Conservation (phyloP, 176 grass and related monocot genomes). For the Oryza officinalis region DNA sequence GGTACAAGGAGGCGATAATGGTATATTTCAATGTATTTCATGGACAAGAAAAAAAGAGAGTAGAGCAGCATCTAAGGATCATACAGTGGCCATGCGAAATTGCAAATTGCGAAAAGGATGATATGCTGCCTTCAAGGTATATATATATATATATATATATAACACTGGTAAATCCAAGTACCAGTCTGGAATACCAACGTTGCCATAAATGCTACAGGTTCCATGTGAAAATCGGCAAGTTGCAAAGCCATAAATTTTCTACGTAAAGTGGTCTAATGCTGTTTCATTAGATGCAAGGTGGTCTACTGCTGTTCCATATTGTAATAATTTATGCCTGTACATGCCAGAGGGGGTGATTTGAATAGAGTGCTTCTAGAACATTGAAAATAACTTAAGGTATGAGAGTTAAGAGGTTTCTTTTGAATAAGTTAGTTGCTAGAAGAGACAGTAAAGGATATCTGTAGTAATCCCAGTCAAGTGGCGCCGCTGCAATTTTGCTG, state of each 20-base stretch:
- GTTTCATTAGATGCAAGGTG: neutral
- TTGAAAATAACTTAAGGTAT: constrained; percentile 8
- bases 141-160: too few species aligned
- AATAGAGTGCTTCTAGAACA: constrained; percentile 6
- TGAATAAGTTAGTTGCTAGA: neutral
- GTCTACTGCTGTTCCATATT: neutral
- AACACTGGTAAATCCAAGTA: neutral
- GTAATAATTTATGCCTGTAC: neutral
- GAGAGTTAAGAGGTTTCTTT: neutral
- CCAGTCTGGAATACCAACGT: neutral
- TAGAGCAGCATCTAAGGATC: neutral
- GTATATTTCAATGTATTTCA: neutral
- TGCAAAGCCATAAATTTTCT: neutral
- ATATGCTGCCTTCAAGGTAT: too few species aligned
- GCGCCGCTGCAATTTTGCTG: constrained; percentile 80
- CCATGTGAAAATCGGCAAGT: neutral
- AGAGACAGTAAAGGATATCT: constrained; percentile 81
- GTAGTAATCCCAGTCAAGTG: constrained; percentile 88
- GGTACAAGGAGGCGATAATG: neutral
- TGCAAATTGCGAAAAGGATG: too few species aligned
- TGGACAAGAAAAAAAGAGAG: neutral
- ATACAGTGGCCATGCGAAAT: neutral
- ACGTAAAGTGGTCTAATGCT: neutral
- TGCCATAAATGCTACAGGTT: neutral
- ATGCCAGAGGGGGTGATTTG: constrained; percentile 22